These are phyloP conservation scores for Phalaenopsis aphrodite DNA, from an alignment of 106 monocot genomes.

Conservation along the genomic window DNA sequence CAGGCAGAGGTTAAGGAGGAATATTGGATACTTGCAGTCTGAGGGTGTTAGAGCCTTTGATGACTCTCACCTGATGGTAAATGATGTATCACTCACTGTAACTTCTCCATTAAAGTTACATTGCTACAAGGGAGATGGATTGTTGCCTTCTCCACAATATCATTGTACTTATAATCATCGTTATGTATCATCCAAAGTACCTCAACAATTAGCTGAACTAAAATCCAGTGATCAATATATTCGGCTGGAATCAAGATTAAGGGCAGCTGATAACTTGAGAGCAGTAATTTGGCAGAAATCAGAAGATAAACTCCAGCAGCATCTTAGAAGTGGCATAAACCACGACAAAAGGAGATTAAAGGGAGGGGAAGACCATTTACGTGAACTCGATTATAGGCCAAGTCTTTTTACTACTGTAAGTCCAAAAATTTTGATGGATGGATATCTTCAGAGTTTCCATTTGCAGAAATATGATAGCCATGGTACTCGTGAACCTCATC, in stretches of 20 bases:
- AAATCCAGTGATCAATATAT: conserved; percentile 2
- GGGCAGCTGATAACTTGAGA: neutral
- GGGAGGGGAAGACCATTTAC: too few relatives aligned
- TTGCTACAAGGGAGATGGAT: neutral
- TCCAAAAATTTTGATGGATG: too few relatives aligned
- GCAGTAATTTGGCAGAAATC: conserved; percentile 5
- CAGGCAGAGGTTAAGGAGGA: conserved; percentile 16
- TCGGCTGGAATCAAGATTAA: neutral
- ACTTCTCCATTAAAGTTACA: conserved; percentile 1
- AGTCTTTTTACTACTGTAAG: too few relatives aligned
- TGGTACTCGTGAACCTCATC: neutral
- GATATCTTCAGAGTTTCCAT: too few relatives aligned
- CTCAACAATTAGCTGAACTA: neutral
- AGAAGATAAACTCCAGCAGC: neutral
- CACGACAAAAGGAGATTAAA: neutral
- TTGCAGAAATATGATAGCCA: neutral
- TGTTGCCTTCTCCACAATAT: conserved; percentile 7
- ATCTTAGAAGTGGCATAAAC: conserved; percentile 3
- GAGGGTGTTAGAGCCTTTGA: neutral
- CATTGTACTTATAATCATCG: neutral
- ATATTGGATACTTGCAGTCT: conserved; percentile 4
- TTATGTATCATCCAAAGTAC: conserved; percentile 1
- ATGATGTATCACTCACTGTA: neutral
- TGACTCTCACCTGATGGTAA: neutral
- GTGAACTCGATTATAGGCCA: too few relatives aligned